Percentiles rank a stretch among this genome's conserved stretches.
Evolutionary conservation across 768 basidiomycete species (phyloP).

Genomic region (Neoboletus subvelutipes): DNA sequence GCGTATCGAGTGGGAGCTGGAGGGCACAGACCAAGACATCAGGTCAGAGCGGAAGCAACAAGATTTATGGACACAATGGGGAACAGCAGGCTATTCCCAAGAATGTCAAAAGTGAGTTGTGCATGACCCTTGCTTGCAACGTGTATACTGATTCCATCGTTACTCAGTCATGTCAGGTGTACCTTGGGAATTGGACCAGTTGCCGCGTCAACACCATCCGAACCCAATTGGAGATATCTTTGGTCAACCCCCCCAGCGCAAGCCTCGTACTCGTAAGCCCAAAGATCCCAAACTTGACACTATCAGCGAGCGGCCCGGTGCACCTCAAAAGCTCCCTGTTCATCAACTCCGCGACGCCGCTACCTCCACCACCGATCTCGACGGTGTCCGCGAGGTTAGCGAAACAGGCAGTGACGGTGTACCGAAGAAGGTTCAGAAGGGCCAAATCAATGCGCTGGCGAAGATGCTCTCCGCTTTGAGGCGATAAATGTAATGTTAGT

Average conservation of each 20-base stretch:
- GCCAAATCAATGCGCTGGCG: constrained; percentile 85
- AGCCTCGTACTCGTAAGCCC: constrained; percentile 63
- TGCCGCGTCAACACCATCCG: constrained; percentile 63
- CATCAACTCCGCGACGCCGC: constrained; percentile 58
- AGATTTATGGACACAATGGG: constrained; percentile 15
- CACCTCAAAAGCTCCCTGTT: constrained; percentile 44
- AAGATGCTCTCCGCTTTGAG: constrained; percentile 88
- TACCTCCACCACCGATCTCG: constrained; percentile 74
- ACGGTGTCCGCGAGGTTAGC: constrained; percentile 30
- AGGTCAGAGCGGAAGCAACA: constrained; percentile 15
- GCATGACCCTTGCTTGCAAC: neutral
- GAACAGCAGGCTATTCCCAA: constrained; percentile 44
- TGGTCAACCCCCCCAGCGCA: constrained; percentile 54
- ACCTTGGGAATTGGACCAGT: constrained; percentile 70
- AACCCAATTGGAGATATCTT: constrained; percentile 65
- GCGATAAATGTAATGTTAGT: constrained; percentile 45
- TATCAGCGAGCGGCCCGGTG: constrained; percentile 65
- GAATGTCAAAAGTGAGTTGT: constrained; percentile 79
- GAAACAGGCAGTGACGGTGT: constrained; percentile 37
- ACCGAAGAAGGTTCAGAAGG: constrained; percentile 81
- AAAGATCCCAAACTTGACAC: constrained; percentile 71
- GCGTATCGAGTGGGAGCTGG: constrained; percentile 74
- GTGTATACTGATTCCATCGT: constrained; percentile 2
- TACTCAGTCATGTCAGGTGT: constrained; percentile 69
- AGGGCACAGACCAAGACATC: constrained; percentile 43